phyloP scores from a whole-genome alignment of 2,329 filamentous ascomycete species.

The Teratosphaeria destructans region DNA sequence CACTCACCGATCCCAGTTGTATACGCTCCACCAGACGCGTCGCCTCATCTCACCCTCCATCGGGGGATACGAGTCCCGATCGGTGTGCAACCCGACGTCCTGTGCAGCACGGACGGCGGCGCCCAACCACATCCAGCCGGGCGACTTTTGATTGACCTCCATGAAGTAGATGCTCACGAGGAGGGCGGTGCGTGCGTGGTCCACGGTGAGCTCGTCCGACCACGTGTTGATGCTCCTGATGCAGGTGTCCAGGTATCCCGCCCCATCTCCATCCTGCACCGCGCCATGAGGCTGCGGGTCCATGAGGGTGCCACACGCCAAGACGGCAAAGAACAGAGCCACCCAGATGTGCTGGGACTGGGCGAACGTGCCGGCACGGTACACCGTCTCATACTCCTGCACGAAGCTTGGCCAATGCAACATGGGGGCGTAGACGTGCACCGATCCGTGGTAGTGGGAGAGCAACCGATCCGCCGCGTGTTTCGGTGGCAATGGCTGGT shows the following conservation, averaged over 20 bases:
- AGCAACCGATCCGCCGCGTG: conserved; percentile 62
- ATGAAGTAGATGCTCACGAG: conserved; percentile 69
- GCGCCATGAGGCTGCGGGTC: conserved; percentile 46
- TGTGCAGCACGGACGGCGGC: conserved; percentile 71
- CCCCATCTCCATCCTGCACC: conserved; percentile 44
- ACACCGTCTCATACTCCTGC: conserved; percentile 64
- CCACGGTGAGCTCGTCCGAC: conserved; percentile 65
- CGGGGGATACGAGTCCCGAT: conserved; percentile 60
- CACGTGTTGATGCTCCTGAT: conserved; percentile 66
- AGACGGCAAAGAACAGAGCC: conserved; percentile 69
- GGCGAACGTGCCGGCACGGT: conserved; percentile 52
- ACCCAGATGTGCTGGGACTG: conserved; percentile 60
- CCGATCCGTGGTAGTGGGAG: conserved; percentile 61
- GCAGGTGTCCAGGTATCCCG: conserved; percentile 61
- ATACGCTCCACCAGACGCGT: conserved; percentile 88
- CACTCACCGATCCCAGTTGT: conserved; percentile 67
- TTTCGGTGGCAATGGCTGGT: conserved; percentile 53
- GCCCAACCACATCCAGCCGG: conserved; percentile 78
- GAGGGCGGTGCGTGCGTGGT: conserved; percentile 62
- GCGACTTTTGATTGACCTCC: conserved; percentile 77
- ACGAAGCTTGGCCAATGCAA: conserved; percentile 81
- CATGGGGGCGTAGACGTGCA: conserved; percentile 74
- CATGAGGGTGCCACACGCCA: conserved; percentile 75
- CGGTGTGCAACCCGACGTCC: conserved; percentile 69
- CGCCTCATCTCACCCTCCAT: conserved; percentile 79